Evolutionary conservation across 148 eudicot genomes (phyloP), one percentile per base, ranked within the genome.

Genomic region (Pouteria glomerata): DNA sequence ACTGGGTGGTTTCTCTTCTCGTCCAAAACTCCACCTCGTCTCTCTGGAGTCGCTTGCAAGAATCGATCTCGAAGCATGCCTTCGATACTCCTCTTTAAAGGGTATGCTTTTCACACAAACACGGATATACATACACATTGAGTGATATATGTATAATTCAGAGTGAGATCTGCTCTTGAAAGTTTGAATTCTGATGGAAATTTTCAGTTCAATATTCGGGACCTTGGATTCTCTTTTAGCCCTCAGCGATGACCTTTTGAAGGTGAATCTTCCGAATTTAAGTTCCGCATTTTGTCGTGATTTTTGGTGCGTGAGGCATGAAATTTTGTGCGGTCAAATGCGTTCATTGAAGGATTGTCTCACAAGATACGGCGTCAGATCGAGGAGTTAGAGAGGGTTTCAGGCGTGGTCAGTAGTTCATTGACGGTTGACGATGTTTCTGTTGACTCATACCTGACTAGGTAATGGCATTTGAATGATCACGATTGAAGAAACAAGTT

Each of bases 291-390:
- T 58, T 11, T n/a, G 5, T 51, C 8, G 57, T 6, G 1, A 24
- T 5, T 50, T 39, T 37, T 52, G 65, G 29, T 18, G 19, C 24
- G 41, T 62, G 59, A 71, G 56, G 53, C 35, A 33, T 48, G 65
- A 65, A 39, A 51, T 63, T 23, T 59, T 73, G 29, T 77, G 78
- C 66, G 88, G 93, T 86, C 96, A 63, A 90, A 91, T 79, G 83
- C 76, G 74, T 90, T 89, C 79, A 58, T 74, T 27, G 71, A 74
- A 57, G 42, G 71, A 55, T 37, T 57, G 59, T 89, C 97, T 26
- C 97, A 89, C 73, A 95, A 95, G 87, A 92, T 92, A 68, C 80
- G 99, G 75, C 91, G 99, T 70, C 99, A 95, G 90, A 90, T 95
- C 74, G 99, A 95, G 79, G 99, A 95, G 55, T 63, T 92, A 82